Percentiles rank a stretch among this genome's conserved stretches.
Evolutionary conservation across 2,329 filamentous ascomycete genomes (phyloP).

Genomic region (Scleromitrula shiraiana): DNA sequence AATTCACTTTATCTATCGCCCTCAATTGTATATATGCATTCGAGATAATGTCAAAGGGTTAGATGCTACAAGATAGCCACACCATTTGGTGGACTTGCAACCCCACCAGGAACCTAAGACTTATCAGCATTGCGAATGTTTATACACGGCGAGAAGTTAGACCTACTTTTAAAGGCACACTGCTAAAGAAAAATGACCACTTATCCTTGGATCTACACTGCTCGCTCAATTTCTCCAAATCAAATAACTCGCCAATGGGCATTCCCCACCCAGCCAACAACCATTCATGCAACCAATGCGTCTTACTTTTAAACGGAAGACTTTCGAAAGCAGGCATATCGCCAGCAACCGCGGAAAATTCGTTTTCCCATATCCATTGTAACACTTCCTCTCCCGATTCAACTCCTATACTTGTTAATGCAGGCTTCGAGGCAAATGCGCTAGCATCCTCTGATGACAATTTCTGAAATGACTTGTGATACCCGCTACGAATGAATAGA

Average conservation of each 20-base stretch:
- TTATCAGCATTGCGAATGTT: not conserved
- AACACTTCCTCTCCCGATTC: constrained; percentile 29
- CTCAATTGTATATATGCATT: too few species aligned
- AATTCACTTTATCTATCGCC: too few species aligned
- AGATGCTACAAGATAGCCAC: constrained; percentile 24
- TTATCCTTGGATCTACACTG: constrained; percentile 44
- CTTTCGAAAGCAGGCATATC: constrained; percentile 38
- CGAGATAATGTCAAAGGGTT: too few species aligned
- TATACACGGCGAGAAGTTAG: not conserved
- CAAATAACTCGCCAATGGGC: constrained; percentile 43
- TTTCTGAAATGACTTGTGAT: constrained; percentile 9
- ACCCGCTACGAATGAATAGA: constrained; percentile 34
- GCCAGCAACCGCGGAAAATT: constrained; percentile 39
- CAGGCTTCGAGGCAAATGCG: constrained; percentile 11
- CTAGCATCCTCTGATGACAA: not conserved
- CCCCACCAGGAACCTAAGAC: constrained; percentile 21
- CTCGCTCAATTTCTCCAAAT: constrained; percentile 36
- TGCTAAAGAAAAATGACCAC: constrained; percentile 56
- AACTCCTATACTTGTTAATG: constrained; percentile 30
- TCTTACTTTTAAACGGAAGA: constrained; percentile 27
- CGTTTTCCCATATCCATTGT: constrained; percentile 39
- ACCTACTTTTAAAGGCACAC: constrained; percentile 47
- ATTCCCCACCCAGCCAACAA: constrained; percentile 43
- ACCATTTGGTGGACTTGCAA: constrained; percentile 27
- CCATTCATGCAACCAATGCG: constrained; percentile 32